Evolutionary conservation across 768 basidiomycete species (phyloP).

Genomic region (Gloeostereum incarnatum): DNA sequence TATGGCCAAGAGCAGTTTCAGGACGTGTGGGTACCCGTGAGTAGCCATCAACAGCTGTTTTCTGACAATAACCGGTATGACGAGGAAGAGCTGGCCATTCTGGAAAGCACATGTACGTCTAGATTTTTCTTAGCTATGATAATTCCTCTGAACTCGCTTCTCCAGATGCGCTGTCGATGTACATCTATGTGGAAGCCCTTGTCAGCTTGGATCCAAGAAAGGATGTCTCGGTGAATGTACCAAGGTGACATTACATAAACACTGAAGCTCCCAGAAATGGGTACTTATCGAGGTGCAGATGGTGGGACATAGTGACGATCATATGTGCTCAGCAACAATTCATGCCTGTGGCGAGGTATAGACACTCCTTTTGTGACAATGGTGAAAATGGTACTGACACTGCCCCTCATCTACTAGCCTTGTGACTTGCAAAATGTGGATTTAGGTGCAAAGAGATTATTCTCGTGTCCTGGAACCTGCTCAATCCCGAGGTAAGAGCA

Average conservation of each 20-base stretch:
- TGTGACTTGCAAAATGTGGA: slow-evolving; percentile 26
- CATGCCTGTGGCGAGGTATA: slow-evolving; percentile 49
- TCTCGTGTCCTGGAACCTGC: slow-evolving; percentile 34
- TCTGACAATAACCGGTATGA: not conserved
- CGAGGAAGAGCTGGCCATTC: slow-evolving; percentile 46
- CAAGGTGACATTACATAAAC: too few species aligned
- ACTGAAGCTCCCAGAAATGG: too few species aligned
- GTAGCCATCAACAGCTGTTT: slow-evolving; percentile 11
- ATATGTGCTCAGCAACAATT: slow-evolving; percentile 40
- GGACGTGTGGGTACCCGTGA: slow-evolving; percentile 37
- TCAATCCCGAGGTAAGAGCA: slow-evolving; percentile 33
- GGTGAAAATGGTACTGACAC: slow-evolving; percentile 5
- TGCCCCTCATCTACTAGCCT: slow-evolving; percentile 26
- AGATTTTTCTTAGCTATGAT: not conserved
- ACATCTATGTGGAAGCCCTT: slow-evolving; percentile 47
- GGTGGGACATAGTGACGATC: slow-evolving; percentile 39
- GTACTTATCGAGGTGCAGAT: slow-evolving; percentile 22
- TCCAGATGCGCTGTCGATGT: slow-evolving; percentile 40
- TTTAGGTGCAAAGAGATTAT: slow-evolving; percentile 18
- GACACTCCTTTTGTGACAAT: slow-evolving; percentile 1
- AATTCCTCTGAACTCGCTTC: not conserved
- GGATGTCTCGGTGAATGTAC: slow-evolving; percentile 47
- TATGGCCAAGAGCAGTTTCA: slow-evolving; percentile 15
- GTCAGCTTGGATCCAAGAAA: slow-evolving; percentile 30
- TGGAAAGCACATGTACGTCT: slow-evolving; percentile 42